Conservation (phyloP, 495 filamentous ascomycete species). For the Tuber indicum region DNA sequence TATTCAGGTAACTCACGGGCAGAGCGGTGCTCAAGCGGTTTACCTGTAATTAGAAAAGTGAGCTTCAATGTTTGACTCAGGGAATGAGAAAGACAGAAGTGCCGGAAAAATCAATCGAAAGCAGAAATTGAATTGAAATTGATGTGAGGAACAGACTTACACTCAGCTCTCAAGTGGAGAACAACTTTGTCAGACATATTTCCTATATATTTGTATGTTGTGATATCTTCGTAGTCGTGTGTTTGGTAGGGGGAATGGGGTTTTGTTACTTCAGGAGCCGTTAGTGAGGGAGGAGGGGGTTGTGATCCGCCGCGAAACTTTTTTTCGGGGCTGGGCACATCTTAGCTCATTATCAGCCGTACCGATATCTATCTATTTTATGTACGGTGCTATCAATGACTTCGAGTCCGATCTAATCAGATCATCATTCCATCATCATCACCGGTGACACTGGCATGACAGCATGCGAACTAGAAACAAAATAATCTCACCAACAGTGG, state of each 20-base stretch:
- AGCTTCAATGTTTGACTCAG: conserved; percentile 43
- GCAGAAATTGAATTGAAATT: neutral
- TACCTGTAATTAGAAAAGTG: conserved; percentile 39
- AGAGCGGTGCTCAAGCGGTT: conserved; percentile 55
- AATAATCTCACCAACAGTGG: too few relatives aligned
- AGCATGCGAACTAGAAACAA: too few relatives aligned
- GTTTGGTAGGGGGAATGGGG: neutral
- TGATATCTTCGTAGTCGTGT: neutral
- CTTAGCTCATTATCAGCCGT: neutral
- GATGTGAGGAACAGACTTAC: conserved; percentile 23
- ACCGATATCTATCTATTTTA: too few relatives aligned
- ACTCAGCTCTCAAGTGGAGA: conserved; percentile 42
- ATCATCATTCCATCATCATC: too few relatives aligned
- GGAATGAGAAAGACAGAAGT: neutral
- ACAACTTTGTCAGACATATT: conserved; percentile 27
- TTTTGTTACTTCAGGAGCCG: neutral
- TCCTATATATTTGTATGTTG: conserved; percentile 7
- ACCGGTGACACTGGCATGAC: too few relatives aligned
- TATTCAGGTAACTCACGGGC: conserved; percentile 41
- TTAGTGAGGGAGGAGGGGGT: neutral
- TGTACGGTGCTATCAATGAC: too few relatives aligned
- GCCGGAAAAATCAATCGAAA: neutral
- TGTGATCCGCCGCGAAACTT: neutral
- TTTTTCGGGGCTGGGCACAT: neutral
- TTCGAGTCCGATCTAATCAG: too few relatives aligned